Conservation (phyloP, 225 moss, liverwort and hornwort species). For the Sphagnum tenellum region DNA sequence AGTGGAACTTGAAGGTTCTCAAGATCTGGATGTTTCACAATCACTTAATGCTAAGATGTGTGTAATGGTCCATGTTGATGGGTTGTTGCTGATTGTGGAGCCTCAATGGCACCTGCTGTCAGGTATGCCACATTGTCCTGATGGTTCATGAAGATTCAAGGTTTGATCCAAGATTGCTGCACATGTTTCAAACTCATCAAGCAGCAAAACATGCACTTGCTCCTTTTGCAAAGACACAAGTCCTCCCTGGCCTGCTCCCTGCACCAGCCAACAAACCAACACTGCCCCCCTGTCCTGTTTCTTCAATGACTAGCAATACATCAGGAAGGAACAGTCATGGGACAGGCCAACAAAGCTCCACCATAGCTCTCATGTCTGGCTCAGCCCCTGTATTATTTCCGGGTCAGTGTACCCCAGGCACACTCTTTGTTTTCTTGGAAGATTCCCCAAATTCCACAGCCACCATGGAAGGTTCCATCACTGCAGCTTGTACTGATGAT, state of each 20-base stretch:
- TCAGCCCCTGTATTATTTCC: conserved; percentile 80
- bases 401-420: conserved; percentile 93
- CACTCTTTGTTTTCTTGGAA: conserved; percentile 85
- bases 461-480: conserved; percentile 10
- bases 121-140: conserved; percentile 95
- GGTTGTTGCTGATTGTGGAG: conserved; percentile 1
- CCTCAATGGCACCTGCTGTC: conserved; percentile 7
- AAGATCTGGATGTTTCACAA: too few relatives aligned
- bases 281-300: conserved; percentile 35
- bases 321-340: conserved; percentile 47
- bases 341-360: conserved; percentile 49
- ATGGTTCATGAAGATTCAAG: conserved; percentile 80
- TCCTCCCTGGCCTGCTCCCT: conserved; percentile 81
- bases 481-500: conserved; percentile 35
- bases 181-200: conserved; percentile 78
- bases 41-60: too few relatives aligned
- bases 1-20: too few relatives aligned
- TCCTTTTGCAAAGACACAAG: conserved; percentile 89
- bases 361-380: conserved; percentile 76
- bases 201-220: conserved; percentile 85
- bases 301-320: conserved; percentile 34
- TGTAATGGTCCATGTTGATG: too few relatives aligned
- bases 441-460: conserved; percentile 37
- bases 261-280: conserved; percentile 47
- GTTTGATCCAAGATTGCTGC: conserved; percentile 81